These are phyloP conservation scores for Pichia sp. DNA, from an alignment of 1,139 yeast species.

Conservation along the genomic window DNA sequence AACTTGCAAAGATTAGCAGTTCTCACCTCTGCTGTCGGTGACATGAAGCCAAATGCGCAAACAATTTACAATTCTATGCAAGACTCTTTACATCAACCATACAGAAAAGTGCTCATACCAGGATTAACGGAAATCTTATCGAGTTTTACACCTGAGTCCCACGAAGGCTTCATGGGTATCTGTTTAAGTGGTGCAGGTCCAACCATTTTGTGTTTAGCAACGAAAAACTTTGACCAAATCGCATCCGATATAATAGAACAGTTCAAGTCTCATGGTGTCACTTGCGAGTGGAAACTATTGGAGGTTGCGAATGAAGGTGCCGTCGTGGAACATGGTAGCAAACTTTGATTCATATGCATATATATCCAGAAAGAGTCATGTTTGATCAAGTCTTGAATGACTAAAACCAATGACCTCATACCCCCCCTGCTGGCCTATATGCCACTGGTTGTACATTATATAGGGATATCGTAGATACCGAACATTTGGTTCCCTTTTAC, in stretches of 20 bases:
- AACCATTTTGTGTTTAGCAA: conserved; percentile 88
- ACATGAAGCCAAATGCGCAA: conserved; percentile 72
- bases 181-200: conserved; percentile 99
- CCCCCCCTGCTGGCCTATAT: no score
- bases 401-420: no score
- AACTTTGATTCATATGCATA: conserved; percentile 4
- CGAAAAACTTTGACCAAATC: conserved; percentile 77
- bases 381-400: no score
- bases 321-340: conserved; percentile 28
- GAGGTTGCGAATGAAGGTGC: conserved; percentile 91
- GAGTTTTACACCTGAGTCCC: conserved; percentile 74
- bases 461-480: no score
- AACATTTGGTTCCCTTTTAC: no score
- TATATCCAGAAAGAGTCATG: no score
- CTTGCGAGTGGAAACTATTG: conserved; percentile 75
- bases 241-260: conserved; percentile 67
- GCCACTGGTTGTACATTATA: no score
- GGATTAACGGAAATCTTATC: conserved; percentile 77
- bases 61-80: conserved; percentile 93
- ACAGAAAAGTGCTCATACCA: conserved; percentile 84
- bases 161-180: conserved; percentile 84
- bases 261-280: conserved; percentile 59
- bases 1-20: conserved; percentile 76
- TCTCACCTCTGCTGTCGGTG: conserved; percentile 74
- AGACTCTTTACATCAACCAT: conserved; percentile 94